Evolutionary conservation across 2,329 filamentous ascomycete species (phyloP).

Genomic region (Monilinia polystroma): DNA sequence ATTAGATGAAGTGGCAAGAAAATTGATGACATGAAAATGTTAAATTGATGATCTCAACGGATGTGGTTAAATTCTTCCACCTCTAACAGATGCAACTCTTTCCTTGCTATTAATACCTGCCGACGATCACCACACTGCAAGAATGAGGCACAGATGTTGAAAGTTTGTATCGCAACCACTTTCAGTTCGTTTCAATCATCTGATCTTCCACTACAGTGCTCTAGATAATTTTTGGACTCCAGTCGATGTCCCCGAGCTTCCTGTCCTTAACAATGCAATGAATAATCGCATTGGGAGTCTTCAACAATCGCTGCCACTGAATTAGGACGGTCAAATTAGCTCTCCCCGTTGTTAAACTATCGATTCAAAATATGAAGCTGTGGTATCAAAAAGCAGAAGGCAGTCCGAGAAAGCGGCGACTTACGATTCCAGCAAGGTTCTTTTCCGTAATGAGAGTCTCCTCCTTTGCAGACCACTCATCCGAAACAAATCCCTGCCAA

Average conservation of each 20-base stretch:
- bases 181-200: not conserved
- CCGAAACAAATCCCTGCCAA: not conserved
- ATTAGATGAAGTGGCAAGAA: not conserved
- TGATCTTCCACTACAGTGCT: not conserved
- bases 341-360: not conserved
- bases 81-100: not conserved
- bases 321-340: not conserved
- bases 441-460: not conserved
- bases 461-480: not conserved
- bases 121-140: not conserved
- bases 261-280: not conserved
- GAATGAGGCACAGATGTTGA: not conserved
- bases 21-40: not conserved
- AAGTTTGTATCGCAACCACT: not conserved
- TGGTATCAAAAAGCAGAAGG: not conserved
- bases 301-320: not conserved
- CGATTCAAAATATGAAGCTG: not conserved
- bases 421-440: not conserved
- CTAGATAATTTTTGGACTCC: not conserved
- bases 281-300: not conserved
- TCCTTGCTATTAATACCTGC: too few relatives aligned
- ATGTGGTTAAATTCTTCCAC: not conserved
- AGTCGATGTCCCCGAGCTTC: not conserved
- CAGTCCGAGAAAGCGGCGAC: not conserved
- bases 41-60: not conserved